Evolutionary conservation across 352 stramenopile species (phyloP), one percentile per base, ranked within the genome.

Genomic region (Globisporangium lucens): DNA sequence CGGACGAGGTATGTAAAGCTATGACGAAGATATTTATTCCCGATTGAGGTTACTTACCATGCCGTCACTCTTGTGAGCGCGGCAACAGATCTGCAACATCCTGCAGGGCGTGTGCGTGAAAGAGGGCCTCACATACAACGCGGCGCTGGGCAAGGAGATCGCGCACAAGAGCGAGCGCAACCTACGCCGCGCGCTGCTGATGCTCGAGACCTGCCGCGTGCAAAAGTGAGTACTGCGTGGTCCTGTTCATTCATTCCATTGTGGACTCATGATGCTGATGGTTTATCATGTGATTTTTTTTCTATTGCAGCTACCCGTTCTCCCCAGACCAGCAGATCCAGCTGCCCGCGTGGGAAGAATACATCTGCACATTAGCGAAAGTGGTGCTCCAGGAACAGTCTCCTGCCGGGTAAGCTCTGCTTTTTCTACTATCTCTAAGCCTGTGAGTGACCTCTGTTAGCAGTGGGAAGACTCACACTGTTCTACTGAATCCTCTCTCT

Each of bases 301-400:
- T 29, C 43, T 56, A 4, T 17, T 66, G 12, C 49, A 95, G 85
- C 61, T 97, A 97, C 58, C 91, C 89, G n/a, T 97, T 97, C 73
- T 78, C 75, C 3, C 61, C 78, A 0, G 79, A 97, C 6, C 87
- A 97, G 67, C 74, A 86, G 65, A 89, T 98, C 43, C 81, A 93
- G 65, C 65, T 95, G 60, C 89, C 90, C 5, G 98, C 99, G 69
- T 99, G 98, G 97, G 97, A 99, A 80, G 78, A 97, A 12, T 99
- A 99, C 80, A 98, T 99, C 78, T 78, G 74, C 49, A 89, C 89
- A 69, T 76, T 99, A 20, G 95, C 97, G 22, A 89, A 80, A 61
- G 93, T 98, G 36, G 97, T 99, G 59, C 83, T 95, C 9, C 80
- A 91, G 41, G 96, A 99, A 53, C 98, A 99, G 82, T 98, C 82